Percentiles rank a stretch among this genome's conserved stretches.
These are phyloP conservation scores for Conidiobolus incongruus DNA, from an alignment of 371 early-diverging fungal genomes.

Conservation along the genomic window DNA sequence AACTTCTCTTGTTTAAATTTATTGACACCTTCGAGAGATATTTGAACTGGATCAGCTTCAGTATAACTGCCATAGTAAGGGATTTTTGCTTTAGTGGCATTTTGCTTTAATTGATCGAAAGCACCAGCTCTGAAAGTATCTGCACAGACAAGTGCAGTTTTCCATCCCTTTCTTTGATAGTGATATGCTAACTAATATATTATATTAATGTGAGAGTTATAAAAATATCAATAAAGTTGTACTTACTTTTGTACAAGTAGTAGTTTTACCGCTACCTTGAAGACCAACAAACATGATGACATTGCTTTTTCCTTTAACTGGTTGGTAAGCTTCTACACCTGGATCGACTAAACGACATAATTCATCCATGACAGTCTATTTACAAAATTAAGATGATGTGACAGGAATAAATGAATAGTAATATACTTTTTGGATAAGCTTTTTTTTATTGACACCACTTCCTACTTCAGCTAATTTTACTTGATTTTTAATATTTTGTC, in stretches of 20 bases:
- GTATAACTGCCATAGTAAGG: slow-evolving; percentile 92
- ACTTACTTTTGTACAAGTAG: slow-evolving; percentile 97
- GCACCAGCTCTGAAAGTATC: slow-evolving; percentile 99
- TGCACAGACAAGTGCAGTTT: slow-evolving; percentile 92
- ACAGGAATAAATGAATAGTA: background rate
- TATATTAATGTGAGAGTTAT: too few relatives aligned
- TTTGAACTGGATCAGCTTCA: slow-evolving; percentile 88
- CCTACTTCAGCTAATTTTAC: slow-evolving; percentile 65
- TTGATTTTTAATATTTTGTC: slow-evolving; percentile 64
- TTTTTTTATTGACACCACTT: slow-evolving; percentile 54
- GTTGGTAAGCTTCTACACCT: slow-evolving; percentile 67
- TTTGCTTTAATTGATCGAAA: slow-evolving; percentile 98
- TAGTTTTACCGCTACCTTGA: slow-evolving; percentile 99
- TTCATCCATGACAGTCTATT: slow-evolving; percentile 81
- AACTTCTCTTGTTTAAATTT: slow-evolving; percentile 90
- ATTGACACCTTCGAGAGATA: slow-evolving; percentile 89
- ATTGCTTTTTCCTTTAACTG: slow-evolving; percentile 64
- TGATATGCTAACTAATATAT: slow-evolving; percentile 87
- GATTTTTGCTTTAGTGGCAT: slow-evolving; percentile 94
- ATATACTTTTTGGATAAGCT: slow-evolving; percentile 66
- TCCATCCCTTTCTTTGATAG: slow-evolving; percentile 96
- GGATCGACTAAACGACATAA: slow-evolving; percentile 89
- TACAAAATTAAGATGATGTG: background rate
- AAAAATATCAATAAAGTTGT: too few relatives aligned
- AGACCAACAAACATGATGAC: slow-evolving; percentile 98